Conservation (phyloP, 257 asterid genomes). For the Solanum microdontum region DNA sequence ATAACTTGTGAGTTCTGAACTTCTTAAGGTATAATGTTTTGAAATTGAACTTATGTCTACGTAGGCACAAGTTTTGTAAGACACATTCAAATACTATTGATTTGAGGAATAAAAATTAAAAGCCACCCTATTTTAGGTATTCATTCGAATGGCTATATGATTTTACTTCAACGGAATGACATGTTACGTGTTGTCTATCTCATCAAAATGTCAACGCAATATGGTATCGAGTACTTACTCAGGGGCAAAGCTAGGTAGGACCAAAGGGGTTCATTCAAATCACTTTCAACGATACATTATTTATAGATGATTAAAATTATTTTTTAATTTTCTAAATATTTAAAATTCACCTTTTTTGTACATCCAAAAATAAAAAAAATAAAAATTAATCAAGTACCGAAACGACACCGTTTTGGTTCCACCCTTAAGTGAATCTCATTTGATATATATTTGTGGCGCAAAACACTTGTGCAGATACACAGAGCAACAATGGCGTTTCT, state of each 20-base stretch:
- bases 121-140: not conserved
- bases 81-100: not conserved
- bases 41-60: not conserved
- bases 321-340: not conserved
- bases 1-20: not conserved
- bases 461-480: not conserved
- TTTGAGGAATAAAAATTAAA: not conserved
- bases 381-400: not conserved
- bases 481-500: slow-evolving; percentile 41
- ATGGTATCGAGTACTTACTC: fast-evolving
- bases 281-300: not conserved
- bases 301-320: too few relatives aligned
- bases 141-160: not conserved
- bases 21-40: too few relatives aligned
- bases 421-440: not conserved
- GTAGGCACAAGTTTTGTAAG: not conserved
- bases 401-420: not conserved
- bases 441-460: not conserved
- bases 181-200: not conserved
- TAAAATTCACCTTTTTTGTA: not conserved
- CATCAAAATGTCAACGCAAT: too few relatives aligned
- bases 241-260: not conserved
- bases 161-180: not conserved
- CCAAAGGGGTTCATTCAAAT: not conserved
- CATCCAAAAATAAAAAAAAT: not conserved